Evolutionary conservation across 768 basidiomycete species (phyloP).

Genomic region (Suillus tomentosus): DNA sequence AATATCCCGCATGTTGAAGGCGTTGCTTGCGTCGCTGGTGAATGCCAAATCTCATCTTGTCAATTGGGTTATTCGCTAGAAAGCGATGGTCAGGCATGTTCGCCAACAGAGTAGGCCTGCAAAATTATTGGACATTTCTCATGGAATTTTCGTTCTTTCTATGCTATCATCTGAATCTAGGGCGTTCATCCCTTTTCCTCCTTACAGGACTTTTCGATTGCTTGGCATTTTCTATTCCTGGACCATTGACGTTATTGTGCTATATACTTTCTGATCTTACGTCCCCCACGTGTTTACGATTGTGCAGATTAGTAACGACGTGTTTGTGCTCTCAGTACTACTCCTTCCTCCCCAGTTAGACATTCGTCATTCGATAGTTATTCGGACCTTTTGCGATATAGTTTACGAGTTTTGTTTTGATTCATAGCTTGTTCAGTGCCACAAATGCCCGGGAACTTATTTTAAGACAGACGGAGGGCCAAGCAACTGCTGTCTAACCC

Average conservation of each 20-base stretch:
- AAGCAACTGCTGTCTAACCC: no score
- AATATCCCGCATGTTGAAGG: constrained; percentile 23
- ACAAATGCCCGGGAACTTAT: no score
- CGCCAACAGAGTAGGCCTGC: constrained; percentile 7
- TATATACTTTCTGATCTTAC: not conserved
- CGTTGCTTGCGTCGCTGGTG: constrained; percentile 30
- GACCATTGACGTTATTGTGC: not conserved
- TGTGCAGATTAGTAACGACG: not conserved
- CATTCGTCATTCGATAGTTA: no score
- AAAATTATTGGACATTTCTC: constrained; percentile 1
- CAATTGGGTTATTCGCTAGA: constrained; percentile 23
- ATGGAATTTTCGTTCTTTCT: not conserved
- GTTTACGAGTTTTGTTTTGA: no score
- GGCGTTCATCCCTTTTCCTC: not conserved
- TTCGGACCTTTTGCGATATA: no score
- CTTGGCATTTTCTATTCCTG: not conserved
- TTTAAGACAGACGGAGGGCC: no score
- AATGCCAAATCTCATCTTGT: constrained; percentile 31
- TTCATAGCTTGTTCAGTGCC: no score
- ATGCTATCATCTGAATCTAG: no score
- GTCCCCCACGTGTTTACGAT: not conserved
- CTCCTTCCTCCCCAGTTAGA: no score
- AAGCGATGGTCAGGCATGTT: constrained; percentile 21
- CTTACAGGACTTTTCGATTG: not conserved
- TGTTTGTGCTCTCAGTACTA: no score